Conservation (phyloP, 305 asterid species). For the Fraxinus velutina region DNA sequence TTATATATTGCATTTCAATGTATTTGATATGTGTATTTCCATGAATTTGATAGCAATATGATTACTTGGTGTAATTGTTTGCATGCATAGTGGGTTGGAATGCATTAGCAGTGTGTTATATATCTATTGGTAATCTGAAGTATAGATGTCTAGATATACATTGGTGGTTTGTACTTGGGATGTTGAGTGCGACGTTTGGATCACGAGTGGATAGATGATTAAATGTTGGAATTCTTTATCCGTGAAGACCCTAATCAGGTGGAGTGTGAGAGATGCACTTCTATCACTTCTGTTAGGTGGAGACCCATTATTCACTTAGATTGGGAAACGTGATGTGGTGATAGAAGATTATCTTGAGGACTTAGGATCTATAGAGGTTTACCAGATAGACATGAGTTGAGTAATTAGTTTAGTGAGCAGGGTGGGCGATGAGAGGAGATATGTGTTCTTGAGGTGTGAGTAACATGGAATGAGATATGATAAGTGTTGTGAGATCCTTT, state of each 20-base stretch:
- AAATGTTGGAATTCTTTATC: background rate
- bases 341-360: too few relatives aligned
- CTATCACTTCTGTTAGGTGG: background rate
- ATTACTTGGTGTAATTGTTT: background rate
- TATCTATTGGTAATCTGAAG: background rate
- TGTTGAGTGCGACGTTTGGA: background rate
- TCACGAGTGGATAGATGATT: background rate
- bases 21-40: background rate
- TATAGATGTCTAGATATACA: background rate
- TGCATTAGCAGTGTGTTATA: background rate
- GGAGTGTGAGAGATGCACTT: background rate
- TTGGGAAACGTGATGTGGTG: too few relatives aligned
- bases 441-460: background rate
- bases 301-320: background rate
- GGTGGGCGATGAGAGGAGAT: background rate
- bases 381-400: background rate
- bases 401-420: background rate
- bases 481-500: background rate
- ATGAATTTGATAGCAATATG: background rate
- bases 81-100: background rate
- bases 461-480: background rate
- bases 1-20: background rate
- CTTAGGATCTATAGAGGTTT: too few relatives aligned
- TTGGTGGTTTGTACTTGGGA: background rate
- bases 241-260: background rate